These are phyloP conservation scores for Sporobolus alterniflorus DNA, from an alignment of 202 grass and related monocot species.

Conservation along the genomic window DNA sequence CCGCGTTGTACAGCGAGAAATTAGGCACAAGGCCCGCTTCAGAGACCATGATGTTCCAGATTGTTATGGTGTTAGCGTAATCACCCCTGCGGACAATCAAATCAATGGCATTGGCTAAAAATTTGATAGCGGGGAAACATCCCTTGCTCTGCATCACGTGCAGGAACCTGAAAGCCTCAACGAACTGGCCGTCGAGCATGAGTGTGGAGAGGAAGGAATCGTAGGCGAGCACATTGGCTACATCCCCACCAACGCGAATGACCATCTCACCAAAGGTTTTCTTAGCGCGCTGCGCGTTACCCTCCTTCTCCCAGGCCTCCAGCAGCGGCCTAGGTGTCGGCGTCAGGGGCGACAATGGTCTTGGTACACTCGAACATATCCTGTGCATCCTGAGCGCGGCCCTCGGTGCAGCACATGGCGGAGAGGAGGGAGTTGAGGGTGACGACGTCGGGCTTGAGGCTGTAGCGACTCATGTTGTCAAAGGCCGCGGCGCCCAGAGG, in stretches of 20 bases:
- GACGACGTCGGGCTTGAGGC: conserved; percentile 52
- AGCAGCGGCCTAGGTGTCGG: conserved; percentile 78
- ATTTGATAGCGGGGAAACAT: conserved; percentile 72
- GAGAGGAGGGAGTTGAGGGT: conserved; percentile 83
- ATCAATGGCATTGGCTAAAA: conserved; percentile 59
- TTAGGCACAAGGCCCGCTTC: conserved; percentile 55
- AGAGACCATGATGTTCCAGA: conserved; percentile 77
- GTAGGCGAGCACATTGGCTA: conserved; percentile 49
- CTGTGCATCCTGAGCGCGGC: conserved; percentile 41
- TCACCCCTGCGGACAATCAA: conserved; percentile 37
- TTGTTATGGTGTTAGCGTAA: conserved; percentile 25
- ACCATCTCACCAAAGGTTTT: conserved; percentile 78
- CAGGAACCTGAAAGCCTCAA: conserved; percentile 66
- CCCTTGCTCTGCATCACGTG: conserved; percentile 69
- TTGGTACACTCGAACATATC: conserved; percentile 64
- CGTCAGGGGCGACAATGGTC: conserved; percentile 47
- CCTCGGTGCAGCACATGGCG: conserved; percentile 59
- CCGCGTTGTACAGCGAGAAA: conserved; percentile 59
- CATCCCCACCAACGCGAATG: conserved; percentile 64
- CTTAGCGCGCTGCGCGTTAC: conserved; percentile 52
- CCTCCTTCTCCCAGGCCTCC: conserved; percentile 84
- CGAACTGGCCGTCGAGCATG: conserved; percentile 38
- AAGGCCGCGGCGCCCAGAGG: conserved; percentile 71
- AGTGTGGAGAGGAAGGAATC: conserved; percentile 80
- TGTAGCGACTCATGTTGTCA: conserved; percentile 66